Percentiles rank a stretch among this genome's conserved stretches.
Evolutionary conservation across 2,329 filamentous ascomycete genomes (phyloP).

Genomic region (Fusarium praegraminearum): DNA sequence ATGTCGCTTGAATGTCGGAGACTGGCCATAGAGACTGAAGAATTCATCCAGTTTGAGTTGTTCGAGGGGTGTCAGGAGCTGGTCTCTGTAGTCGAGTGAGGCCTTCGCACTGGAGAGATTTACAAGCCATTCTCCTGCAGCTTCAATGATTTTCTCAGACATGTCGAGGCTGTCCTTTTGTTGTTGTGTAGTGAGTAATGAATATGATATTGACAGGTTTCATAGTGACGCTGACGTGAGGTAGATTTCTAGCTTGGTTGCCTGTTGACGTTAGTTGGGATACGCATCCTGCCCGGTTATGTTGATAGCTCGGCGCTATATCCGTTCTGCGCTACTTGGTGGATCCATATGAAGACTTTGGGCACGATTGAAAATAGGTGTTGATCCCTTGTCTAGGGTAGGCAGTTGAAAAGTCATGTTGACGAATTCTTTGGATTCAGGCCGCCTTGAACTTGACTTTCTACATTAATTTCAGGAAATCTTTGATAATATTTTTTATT

Average conservation of each 20-base stretch:
- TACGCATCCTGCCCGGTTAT: slow-evolving; percentile 5
- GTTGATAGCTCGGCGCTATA: neutral
- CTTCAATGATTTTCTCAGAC: neutral
- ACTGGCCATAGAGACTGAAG: neutral
- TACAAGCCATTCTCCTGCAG: slow-evolving; percentile 21
- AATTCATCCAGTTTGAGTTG: slow-evolving; percentile 25
- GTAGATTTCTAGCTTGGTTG: neutral
- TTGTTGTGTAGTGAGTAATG: neutral
- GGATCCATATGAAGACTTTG: neutral
- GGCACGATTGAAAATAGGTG: too few relatives aligned
- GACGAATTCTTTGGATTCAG: too few relatives aligned
- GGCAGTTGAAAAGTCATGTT: too few relatives aligned
- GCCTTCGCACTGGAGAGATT: neutral
- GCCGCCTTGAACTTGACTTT: too few relatives aligned
- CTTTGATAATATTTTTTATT: too few relatives aligned
- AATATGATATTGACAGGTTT: neutral
- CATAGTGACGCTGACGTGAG: neutral
- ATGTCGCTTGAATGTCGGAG: neutral
- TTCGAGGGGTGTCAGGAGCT: slow-evolving; percentile 8
- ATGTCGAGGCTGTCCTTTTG: too few relatives aligned
- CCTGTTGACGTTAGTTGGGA: neutral
- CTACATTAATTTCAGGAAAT: too few relatives aligned
- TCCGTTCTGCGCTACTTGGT: neutral
- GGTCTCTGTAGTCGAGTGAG: neutral
- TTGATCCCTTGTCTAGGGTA: too few relatives aligned